These are phyloP conservation scores for Elaphomyces granulatus DNA, from an alignment of 495 filamentous ascomycete genomes.

Conservation along the genomic window DNA sequence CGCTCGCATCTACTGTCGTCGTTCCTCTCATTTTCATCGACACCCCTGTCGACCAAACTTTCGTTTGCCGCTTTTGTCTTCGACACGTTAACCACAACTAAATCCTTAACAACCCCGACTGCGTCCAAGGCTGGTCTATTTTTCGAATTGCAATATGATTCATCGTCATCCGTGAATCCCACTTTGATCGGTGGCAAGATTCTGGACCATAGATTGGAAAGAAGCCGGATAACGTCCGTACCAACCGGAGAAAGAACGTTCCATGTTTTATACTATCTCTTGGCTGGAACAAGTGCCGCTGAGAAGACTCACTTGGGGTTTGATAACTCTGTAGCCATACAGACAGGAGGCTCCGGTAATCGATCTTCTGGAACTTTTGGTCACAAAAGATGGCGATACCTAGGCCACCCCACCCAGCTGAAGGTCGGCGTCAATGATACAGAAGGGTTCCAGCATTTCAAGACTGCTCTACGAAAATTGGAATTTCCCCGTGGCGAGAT, in stretches of 20 bases:
- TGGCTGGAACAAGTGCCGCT: conserved; percentile 78
- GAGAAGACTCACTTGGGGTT: conserved; percentile 86
- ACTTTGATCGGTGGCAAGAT: conserved; percentile 86
- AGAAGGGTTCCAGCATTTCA: conserved; percentile 95
- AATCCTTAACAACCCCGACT: conserved; percentile 85
- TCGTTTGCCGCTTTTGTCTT: conserved; percentile 90
- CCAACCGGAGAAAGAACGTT: conserved; percentile 94
- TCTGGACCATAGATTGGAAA: conserved; percentile 80
- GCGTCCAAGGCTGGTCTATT: conserved; percentile 93
- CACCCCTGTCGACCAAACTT: conserved; percentile 80
- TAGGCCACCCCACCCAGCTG: conserved; percentile 90
- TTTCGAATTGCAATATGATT: conserved; percentile 92
- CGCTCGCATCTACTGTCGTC: conserved; percentile 75
- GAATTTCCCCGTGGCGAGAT: conserved; percentile 90
- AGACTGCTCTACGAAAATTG: conserved; percentile 82
- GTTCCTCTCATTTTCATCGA: conserved; percentile 74
- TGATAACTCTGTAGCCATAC: conserved; percentile 37
- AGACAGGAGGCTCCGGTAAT: conserved; percentile 27
- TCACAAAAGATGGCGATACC: conserved; percentile 81
- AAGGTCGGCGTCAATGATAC: conserved; percentile 93
- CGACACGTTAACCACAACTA: conserved; percentile 93
- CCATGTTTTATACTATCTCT: conserved; percentile 87
- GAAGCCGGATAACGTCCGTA: conserved; percentile 76
- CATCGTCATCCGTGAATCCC: conserved; percentile 59
- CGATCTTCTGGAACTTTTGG: conserved; percentile 37